phyloP scores from a whole-genome alignment of 495 filamentous ascomycete genomes.

The Penicillium desertorum region DNA sequence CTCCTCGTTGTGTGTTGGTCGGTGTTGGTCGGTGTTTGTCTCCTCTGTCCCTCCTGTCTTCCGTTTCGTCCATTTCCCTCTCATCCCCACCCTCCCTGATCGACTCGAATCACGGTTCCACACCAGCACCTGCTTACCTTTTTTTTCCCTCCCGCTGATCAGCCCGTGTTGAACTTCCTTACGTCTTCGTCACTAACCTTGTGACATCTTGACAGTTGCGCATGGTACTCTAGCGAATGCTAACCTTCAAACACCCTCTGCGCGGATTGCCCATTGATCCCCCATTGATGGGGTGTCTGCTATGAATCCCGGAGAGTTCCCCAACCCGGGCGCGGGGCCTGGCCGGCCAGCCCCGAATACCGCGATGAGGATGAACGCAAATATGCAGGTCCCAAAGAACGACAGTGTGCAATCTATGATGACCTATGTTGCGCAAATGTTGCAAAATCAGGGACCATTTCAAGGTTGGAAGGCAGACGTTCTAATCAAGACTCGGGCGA shows the following conservation, averaged over 20 bases:
- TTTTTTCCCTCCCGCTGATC: constrained; percentile 21
- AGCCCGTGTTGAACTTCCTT: constrained; percentile 14
- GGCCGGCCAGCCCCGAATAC: constrained; percentile 23
- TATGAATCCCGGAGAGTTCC: constrained; percentile 53
- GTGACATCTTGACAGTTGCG: constrained; percentile 6
- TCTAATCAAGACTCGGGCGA: constrained; percentile 36
- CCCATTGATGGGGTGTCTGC: constrained; percentile 46
- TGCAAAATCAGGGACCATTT: constrained; percentile 41
- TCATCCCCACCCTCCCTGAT: constrained; percentile 38
- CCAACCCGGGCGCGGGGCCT: constrained; percentile 45
- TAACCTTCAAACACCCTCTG: constrained; percentile 33
- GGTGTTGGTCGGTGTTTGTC: too few species aligned
- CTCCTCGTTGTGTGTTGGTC: constrained; percentile 35
- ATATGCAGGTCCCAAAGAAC: constrained; percentile 37
- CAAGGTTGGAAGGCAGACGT: constrained; percentile 51
- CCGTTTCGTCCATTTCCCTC: constrained; percentile 27
- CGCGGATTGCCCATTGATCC: constrained; percentile 45
- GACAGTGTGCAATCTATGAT: constrained; percentile 40
- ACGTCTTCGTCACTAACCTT: constrained; percentile 11
- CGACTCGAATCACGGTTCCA: constrained; percentile 32
- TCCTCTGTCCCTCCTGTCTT: constrained; percentile 18
- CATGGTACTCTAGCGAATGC: constrained; percentile 38
- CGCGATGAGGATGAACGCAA: constrained; percentile 31
- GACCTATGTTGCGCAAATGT: constrained; percentile 36
- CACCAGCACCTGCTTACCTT: constrained; percentile 27